These are phyloP conservation scores for Pseudofabraea citricarpa DNA, from an alignment of 2,329 filamentous ascomycete species.

Conservation along the genomic window DNA sequence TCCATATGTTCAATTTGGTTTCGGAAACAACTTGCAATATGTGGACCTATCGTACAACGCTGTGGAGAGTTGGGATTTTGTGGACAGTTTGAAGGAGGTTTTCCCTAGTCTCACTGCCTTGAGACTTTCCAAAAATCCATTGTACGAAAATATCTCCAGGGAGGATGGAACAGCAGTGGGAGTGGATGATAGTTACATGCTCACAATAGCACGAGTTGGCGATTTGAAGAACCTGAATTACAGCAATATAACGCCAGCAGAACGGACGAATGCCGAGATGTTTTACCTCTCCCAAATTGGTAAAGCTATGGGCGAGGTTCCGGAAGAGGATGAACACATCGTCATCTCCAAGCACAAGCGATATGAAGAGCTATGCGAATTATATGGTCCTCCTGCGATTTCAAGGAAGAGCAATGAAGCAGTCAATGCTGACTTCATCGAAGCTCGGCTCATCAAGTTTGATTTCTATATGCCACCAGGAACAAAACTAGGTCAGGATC, in stretches of 20 bases:
- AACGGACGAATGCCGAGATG: conserved; percentile 83
- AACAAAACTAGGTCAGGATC: conserved; percentile 8
- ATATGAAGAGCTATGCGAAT: conserved; percentile 67
- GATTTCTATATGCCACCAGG: conserved; percentile 36
- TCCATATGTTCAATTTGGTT: conserved; percentile 7
- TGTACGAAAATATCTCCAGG: conserved; percentile 50
- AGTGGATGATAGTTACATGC: conserved; percentile 82
- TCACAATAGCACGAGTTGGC: conserved; percentile 72
- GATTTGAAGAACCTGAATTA: conserved; percentile 69
- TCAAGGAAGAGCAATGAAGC: conserved; percentile 40
- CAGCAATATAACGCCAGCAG: conserved; percentile 62
- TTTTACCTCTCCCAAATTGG: conserved; percentile 88
- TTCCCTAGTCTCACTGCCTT: conserved; percentile 74
- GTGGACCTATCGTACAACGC: conserved; percentile 72
- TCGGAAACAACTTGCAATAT: conserved; percentile 34
- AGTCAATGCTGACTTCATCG: conserved; percentile 74
- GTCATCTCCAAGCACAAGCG: conserved; percentile 64
- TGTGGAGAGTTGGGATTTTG: conserved; percentile 65
- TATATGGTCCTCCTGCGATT: conserved; percentile 69
- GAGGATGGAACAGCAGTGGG: conserved; percentile 39
- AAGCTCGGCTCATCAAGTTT: conserved; percentile 70
- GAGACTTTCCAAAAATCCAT: conserved; percentile 79
- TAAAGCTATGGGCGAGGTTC: conserved; percentile 62
- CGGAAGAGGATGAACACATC: conserved; percentile 44
- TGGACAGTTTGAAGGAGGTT: conserved; percentile 60